Evolutionary conservation across 345 rosid genomes (phyloP).

Genomic region (Aquilaria yunnanensis): DNA sequence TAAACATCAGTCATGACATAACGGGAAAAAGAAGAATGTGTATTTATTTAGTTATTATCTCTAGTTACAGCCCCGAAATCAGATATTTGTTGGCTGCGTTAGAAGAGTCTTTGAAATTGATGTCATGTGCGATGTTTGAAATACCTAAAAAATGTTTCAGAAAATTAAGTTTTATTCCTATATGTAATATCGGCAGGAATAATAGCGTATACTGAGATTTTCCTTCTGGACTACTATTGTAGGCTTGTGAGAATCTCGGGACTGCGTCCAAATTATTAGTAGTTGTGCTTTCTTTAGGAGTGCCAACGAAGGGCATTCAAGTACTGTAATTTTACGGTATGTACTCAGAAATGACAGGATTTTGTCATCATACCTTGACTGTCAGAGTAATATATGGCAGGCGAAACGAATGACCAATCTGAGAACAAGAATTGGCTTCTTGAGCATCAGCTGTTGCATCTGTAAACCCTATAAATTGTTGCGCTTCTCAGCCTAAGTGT

Average conservation of each 20-base stretch:
- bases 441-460: background rate
- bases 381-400: constrained; percentile 9
- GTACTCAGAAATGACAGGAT: background rate
- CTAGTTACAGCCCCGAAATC: too few relatives aligned
- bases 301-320: constrained; percentile 17
- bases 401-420: constrained; percentile 10
- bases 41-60: too few relatives aligned
- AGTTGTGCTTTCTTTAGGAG: background rate
- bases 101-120: too few relatives aligned
- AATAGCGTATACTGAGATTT: background rate
- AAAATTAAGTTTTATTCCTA: too few relatives aligned
- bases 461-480: constrained; percentile 18
- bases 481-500: background rate
- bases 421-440: background rate
- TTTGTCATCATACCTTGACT: constrained; percentile 6
- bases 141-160: too few relatives aligned
- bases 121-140: too few relatives aligned
- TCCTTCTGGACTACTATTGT: background rate
- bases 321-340: background rate
- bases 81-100: too few relatives aligned
- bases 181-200: too few relatives aligned
- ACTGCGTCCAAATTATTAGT: background rate
- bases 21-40: too few relatives aligned
- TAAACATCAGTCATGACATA: too few relatives aligned
- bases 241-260: constrained; percentile 4